These are phyloP conservation scores for Stenogyne calaminthoides DNA, from an alignment of 305 asterid genomes.

Conservation along the genomic window DNA sequence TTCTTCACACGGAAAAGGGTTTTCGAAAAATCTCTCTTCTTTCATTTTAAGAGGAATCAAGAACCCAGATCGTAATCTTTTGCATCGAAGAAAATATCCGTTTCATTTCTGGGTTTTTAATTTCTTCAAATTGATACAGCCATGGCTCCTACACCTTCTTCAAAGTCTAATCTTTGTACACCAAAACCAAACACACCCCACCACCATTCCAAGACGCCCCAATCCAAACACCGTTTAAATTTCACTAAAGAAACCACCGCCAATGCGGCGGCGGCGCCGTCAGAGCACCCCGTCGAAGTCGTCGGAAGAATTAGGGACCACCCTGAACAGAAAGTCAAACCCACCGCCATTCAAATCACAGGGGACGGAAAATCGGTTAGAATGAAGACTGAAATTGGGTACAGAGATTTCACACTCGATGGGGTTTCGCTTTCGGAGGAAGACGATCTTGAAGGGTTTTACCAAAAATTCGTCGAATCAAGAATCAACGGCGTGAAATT, in stretches of 20 bases:
- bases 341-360: slow-evolving; percentile 51
- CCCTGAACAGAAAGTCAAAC: slow-evolving; percentile 59
- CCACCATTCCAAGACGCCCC: slow-evolving; percentile 68
- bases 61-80: background rate
- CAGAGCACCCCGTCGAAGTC: slow-evolving; percentile 96
- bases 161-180: slow-evolving; percentile 53
- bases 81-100: background rate
- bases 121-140: background rate
- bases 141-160: slow-evolving; percentile 42
- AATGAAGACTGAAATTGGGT: slow-evolving; percentile 80
- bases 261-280: slow-evolving; percentile 25
- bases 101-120: slow-evolving; percentile 1
- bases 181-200: slow-evolving; percentile 55
- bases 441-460: slow-evolving; percentile 77
- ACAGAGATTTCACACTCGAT: slow-evolving; percentile 77
- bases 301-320: slow-evolving; percentile 76
- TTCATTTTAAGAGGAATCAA: background rate
- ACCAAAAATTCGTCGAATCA: slow-evolving; percentile 68
- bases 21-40: background rate
- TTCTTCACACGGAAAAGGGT: background rate
- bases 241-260: slow-evolving; percentile 44
- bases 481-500: slow-evolving; percentile 75
- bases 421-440: slow-evolving; percentile 86
- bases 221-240: slow-evolving; percentile 63
- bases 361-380: slow-evolving; percentile 59